A percentile compares a stretch with the other conserved stretches of the same genome.
These are phyloP conservation scores for Mollisiaceae sp. DNA, from an alignment of 2,329 filamentous ascomycete genomes.

Conservation along the genomic window DNA sequence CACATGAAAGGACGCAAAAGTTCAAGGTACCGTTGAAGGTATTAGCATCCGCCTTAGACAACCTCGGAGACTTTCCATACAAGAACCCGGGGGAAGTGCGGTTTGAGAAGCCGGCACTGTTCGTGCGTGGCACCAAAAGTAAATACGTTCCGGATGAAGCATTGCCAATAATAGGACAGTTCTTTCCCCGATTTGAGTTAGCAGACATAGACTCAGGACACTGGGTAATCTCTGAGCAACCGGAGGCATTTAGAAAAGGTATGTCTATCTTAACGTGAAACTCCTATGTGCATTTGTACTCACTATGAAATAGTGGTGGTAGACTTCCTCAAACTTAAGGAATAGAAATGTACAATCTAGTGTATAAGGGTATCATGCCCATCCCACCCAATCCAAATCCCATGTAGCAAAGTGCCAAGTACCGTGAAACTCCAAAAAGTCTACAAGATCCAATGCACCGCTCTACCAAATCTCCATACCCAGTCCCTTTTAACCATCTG, in stretches of 20 bases:
- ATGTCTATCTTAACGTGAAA: constrained; percentile 39
- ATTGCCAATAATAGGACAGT: constrained; percentile 77
- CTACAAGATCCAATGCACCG: constrained; percentile 8
- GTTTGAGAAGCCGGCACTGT: constrained; percentile 80
- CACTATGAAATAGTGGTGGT: constrained; percentile 57
- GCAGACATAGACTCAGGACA: constrained; percentile 80
- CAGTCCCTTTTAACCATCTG: background rate
- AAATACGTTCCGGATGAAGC: constrained; percentile 82
- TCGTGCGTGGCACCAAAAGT: constrained; percentile 79
- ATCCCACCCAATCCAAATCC: constrained; percentile 22
- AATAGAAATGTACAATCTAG: constrained; percentile 40
- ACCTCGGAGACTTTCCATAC: constrained; percentile 86
- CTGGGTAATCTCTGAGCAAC: constrained; percentile 90
- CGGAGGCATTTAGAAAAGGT: constrained; percentile 78
- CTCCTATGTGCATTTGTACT: background rate
- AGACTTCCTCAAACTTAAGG: constrained; percentile 60
- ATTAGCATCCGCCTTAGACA: constrained; percentile 69
- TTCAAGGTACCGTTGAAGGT: constrained; percentile 82
- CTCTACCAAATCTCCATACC: background rate
- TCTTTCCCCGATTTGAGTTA: constrained; percentile 79
- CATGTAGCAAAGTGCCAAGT: background rate
- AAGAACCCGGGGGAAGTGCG: constrained; percentile 69
- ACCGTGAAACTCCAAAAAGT: background rate
- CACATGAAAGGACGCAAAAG: constrained; percentile 59
- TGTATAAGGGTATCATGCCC: constrained; percentile 43